These are phyloP conservation scores for Limnomonas spitsbergensis DNA, from an alignment of 139 green algal species.

Conservation along the genomic window DNA sequence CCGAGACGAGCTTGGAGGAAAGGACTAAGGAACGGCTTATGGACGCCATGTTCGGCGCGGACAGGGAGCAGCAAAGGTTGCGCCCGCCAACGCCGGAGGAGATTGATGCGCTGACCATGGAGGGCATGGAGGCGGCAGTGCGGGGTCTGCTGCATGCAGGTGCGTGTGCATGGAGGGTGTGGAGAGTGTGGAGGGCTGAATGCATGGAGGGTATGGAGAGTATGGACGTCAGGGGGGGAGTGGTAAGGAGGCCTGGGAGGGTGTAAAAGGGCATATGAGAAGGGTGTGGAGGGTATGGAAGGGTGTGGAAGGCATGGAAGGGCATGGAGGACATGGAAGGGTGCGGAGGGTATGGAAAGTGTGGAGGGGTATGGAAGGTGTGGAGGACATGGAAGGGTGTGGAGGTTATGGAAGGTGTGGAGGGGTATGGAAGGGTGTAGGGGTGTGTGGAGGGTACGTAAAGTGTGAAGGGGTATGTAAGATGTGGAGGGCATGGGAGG, in stretches of 20 bases:
- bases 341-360: neutral
- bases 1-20: constrained; percentile 81
- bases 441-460: neutral
- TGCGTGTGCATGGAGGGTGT: too few relatives aligned
- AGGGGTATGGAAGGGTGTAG: neutral
- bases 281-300: neutral
- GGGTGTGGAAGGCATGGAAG: neutral
- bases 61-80: constrained; percentile 68
- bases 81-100: constrained; percentile 77
- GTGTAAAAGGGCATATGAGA: neutral
- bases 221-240: too few relatives aligned
- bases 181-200: too few relatives aligned
- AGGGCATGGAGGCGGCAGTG: constrained; percentile 64
- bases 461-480: neutral
- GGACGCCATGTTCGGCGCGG: constrained; percentile 76
- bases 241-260: neutral
- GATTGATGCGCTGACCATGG: constrained; percentile 81
- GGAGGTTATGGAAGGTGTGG: too few relatives aligned
- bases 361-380: neutral
- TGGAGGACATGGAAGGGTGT: neutral
- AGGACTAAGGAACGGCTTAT: constrained; percentile 79
- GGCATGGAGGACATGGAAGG: too few relatives aligned
- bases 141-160: constrained; percentile 70
- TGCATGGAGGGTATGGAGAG: neutral
- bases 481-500: too few relatives aligned